Percentiles rank a stretch among this genome's conserved stretches.
Evolutionary conservation across 2,329 filamentous ascomycete genomes (phyloP).

Genomic region (Monilinia vaccinii-corymbosi): DNA sequence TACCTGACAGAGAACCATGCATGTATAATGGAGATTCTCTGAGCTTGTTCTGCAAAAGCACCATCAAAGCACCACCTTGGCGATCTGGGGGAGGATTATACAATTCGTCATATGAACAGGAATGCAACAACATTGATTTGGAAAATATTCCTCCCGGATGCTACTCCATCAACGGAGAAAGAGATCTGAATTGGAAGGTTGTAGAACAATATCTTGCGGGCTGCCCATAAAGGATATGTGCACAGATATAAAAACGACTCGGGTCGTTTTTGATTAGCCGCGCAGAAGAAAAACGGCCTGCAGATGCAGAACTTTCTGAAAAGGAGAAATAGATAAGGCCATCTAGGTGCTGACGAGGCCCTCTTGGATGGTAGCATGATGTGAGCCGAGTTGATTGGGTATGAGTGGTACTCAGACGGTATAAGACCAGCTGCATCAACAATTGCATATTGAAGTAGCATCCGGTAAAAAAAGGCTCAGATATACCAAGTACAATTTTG

Average conservation of each 20-base stretch:
- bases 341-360: neutral
- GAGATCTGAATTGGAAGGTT: neutral
- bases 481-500: neutral
- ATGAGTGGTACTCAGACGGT: neutral
- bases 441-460: neutral
- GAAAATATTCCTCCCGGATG: neutral
- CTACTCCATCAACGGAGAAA: neutral
- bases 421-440: neutral
- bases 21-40: neutral
- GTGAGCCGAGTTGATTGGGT: neutral
- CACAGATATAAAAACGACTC: neutral
- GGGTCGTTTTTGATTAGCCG: neutral
- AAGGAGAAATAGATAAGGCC: neutral
- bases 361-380: neutral
- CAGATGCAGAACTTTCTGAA: neutral
- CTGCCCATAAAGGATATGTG: neutral
- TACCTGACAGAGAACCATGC: neutral
- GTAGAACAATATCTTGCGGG: neutral
- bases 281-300: neutral
- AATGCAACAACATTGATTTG: neutral
- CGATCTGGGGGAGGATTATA: neutral
- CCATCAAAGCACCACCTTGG: neutral
- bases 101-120: neutral
- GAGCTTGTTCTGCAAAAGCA: neutral
- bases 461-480: neutral